phyloP scores from a whole-genome alignment of 2,329 filamentous ascomycete species.

The Calonectria montana region DNA sequence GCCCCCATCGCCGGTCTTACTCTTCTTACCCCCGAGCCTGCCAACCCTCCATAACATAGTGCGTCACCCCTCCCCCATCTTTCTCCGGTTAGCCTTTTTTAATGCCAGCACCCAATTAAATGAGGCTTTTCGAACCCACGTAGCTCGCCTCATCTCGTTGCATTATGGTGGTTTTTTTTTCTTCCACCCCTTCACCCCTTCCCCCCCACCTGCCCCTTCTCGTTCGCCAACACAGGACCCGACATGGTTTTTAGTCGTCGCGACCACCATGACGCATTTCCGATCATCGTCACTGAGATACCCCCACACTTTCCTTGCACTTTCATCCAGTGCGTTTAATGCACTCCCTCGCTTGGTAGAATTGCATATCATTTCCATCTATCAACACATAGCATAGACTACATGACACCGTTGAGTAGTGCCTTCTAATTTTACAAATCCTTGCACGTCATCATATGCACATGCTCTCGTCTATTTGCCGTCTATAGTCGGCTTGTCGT shows the following conservation, averaged over 20 bases:
- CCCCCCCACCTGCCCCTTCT: conserved; percentile 30
- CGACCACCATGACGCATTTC: conserved; percentile 24
- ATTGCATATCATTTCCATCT: conserved; percentile 37
- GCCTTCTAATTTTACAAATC: conserved; percentile 44
- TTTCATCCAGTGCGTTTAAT: conserved; percentile 10
- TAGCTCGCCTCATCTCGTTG: conserved; percentile 24
- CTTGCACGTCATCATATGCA: conserved; percentile 21
- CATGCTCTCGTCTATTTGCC: conserved; percentile 8
- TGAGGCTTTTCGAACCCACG: conserved; percentile 33
- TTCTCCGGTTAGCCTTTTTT: conserved; percentile 5
- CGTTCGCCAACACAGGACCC: conserved; percentile 31
- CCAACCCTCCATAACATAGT: conserved; percentile 15
- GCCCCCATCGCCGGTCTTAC: conserved; percentile 1
- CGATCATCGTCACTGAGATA: conserved; percentile 7
- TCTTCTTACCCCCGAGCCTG: conserved; percentile 8
- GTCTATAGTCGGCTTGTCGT: conserved; percentile 49
- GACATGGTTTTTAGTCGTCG: neutral
- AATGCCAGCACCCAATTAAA: conserved; percentile 24
- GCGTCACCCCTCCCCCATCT: conserved; percentile 23
- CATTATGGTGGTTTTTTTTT: conserved; percentile 37
- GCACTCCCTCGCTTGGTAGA: conserved; percentile 18
- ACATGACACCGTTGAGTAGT: conserved; percentile 30
- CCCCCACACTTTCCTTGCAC: conserved; percentile 16
- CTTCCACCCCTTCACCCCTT: neutral
- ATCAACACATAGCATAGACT: conserved; percentile 41